Evolutionary conservation across 192 early-diverging fungal species (phyloP).

Genomic region (Gryganskiella cystojenkinii): DNA sequence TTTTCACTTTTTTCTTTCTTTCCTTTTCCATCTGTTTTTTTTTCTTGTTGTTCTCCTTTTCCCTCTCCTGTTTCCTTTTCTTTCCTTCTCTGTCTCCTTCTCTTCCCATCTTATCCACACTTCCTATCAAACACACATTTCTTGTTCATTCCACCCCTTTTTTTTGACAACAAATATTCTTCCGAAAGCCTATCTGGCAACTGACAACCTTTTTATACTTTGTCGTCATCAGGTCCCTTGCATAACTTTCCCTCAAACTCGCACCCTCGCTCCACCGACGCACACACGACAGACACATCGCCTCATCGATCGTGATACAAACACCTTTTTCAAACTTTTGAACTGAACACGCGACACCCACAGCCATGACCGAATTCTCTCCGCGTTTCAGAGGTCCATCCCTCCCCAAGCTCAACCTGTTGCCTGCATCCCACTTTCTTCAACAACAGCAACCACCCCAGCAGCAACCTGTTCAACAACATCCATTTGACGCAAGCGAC

Average conservation of each 20-base stretch:
- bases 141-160: too few species aligned
- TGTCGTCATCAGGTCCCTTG: too few species aligned
- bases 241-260: too few species aligned
- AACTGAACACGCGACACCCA: neutral
- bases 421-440: slow-evolving; percentile 26
- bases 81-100: neutral
- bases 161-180: too few species aligned
- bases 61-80: neutral
- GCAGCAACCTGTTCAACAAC: slow-evolving; percentile 13
- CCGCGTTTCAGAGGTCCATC: slow-evolving; percentile 33
- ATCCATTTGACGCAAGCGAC: slow-evolving; percentile 11
- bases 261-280: neutral
- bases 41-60: neutral
- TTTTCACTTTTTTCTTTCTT: neutral
- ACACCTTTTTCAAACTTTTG: neutral
- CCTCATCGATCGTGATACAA: neutral
- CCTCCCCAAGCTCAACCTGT: slow-evolving; percentile 32
- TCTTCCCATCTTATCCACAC: neutral
- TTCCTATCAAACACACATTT: too few species aligned
- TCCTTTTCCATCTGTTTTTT: neutral
- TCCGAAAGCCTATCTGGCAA: too few species aligned
- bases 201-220: too few species aligned
- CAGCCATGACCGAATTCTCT: slow-evolving; percentile 33
- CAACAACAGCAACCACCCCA: slow-evolving; percentile 17
- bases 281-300: too few species aligned